Evolutionary conservation across 164 flowering plant genomes (phyloP).

Genomic region (Amborella trichopoda): DNA sequence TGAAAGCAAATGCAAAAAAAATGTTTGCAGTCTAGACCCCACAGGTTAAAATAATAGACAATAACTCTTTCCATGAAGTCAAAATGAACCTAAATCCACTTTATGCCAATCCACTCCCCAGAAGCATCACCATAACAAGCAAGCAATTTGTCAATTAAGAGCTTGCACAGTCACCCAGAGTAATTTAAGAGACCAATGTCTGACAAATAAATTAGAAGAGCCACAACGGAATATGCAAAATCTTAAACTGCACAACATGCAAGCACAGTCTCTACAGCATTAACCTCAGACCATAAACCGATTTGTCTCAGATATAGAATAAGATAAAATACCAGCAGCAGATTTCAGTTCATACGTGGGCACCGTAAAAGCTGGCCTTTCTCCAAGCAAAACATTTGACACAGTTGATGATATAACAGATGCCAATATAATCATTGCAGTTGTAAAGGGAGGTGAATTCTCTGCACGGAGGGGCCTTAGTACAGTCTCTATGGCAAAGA

Average conservation of each 20-base stretch:
- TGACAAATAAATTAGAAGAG: background rate
- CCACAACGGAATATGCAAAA: background rate
- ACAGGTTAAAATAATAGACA: too few relatives aligned
- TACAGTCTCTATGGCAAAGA: constrained; percentile 97
- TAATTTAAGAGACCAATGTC: too few relatives aligned
- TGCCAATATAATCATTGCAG: constrained; percentile 97
- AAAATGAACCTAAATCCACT: too few relatives aligned
- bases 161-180: too few relatives aligned
- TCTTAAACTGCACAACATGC: background rate
- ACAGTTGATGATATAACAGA: constrained; percentile 97
- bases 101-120: too few relatives aligned
- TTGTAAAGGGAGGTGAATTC: constrained; percentile 96
- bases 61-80: too few relatives aligned
- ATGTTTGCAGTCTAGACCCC: too few relatives aligned
- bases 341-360: constrained; percentile 96
- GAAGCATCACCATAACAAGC: too few relatives aligned
- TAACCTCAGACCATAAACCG: background rate
- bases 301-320: constrained; percentile 8
- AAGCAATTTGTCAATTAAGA: too few relatives aligned
- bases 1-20: too few relatives aligned
- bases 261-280: too few relatives aligned
- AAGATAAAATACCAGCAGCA: constrained; percentile 84
- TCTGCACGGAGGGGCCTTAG: constrained; percentile 96
- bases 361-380: constrained; percentile 92
- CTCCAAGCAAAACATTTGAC: constrained; percentile 82